phyloP scores from a whole-genome alignment of 148 eudicot species.

The Chenopodium quinoa region DNA sequence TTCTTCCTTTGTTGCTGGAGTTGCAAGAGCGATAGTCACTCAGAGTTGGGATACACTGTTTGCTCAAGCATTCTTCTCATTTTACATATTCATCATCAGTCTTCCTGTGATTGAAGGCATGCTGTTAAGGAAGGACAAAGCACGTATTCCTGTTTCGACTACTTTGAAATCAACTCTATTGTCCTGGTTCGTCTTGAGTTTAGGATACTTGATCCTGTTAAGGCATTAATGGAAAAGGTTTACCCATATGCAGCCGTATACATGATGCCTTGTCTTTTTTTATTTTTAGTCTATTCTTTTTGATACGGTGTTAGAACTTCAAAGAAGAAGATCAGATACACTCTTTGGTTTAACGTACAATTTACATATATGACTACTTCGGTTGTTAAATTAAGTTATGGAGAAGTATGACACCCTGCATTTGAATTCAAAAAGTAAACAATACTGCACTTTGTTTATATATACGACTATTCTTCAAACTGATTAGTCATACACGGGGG shows the following conservation, averaged over 20 bases:
- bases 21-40: conserved; percentile 5
- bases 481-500: too few relatives aligned
- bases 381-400: too few relatives aligned
- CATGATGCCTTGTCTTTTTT: neutral
- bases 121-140: conserved; percentile 58
- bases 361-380: too few relatives aligned
- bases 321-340: too few relatives aligned
- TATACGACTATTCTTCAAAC: too few relatives aligned
- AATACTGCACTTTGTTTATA: too few relatives aligned
- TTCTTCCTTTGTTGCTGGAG: conserved; percentile 42
- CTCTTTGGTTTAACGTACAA: too few relatives aligned
- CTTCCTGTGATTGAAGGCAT: conserved; percentile 66
- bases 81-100: conserved; percentile 36
- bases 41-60: conserved; percentile 34
- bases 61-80: conserved; percentile 45
- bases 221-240: neutral
- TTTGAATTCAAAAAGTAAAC: too few relatives aligned
- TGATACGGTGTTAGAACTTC: too few relatives aligned
- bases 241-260: neutral
- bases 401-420: too few relatives aligned
- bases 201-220: conserved; percentile 28
- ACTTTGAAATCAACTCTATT: conserved; percentile 24
- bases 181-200: conserved; percentile 26
- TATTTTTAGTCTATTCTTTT: neutral
- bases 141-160: conserved; percentile 38